A percentile compares a stretch with the other conserved stretches of the same genome.
Evolutionary conservation across 2,329 filamentous ascomycete genomes (phyloP).

Genomic region (Claviceps quebecensis): DNA sequence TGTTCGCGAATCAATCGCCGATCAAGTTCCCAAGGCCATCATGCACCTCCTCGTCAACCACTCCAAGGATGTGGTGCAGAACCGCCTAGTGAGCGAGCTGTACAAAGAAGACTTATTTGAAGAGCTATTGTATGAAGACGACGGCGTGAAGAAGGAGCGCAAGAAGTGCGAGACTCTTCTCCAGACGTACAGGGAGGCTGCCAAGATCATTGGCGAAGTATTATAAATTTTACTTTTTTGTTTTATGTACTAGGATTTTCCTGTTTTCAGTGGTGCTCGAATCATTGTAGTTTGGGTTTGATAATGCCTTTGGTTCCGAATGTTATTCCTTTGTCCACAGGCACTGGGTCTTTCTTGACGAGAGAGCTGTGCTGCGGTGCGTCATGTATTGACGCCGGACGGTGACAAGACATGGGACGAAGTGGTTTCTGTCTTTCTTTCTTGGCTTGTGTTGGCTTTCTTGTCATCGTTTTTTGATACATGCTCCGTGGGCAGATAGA

Average conservation of each 20-base stretch:
- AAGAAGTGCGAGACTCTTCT: slow-evolving; percentile 97
- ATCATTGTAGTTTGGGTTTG: not conserved
- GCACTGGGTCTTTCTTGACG: too few relatives aligned
- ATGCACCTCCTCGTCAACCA: slow-evolving; percentile 99
- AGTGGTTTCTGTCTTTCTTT: not conserved
- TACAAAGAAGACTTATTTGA: slow-evolving; percentile 87
- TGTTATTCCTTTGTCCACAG: too few relatives aligned
- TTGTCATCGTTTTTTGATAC: not conserved
- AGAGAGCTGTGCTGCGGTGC: not conserved
- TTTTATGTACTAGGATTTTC: too few relatives aligned
- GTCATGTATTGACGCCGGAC: not conserved
- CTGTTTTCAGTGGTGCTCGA: not conserved
- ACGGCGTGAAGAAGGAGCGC: slow-evolving; percentile 90
- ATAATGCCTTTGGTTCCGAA: too few relatives aligned
- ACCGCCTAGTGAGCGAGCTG: slow-evolving; percentile 84
- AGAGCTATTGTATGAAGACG: slow-evolving; percentile 92
- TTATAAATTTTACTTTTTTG: slow-evolving; percentile 35
- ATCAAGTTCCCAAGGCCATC: slow-evolving; percentile 95
- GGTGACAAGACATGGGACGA: not conserved
- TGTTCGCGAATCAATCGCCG: slow-evolving; percentile 93
- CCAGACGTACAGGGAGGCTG: slow-evolving; percentile 90
- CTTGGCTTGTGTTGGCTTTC: not conserved
- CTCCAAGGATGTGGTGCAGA: slow-evolving; percentile 96
- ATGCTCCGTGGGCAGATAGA: not conserved
- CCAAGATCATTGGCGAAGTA: slow-evolving; percentile 96